Conservation (phyloP, 176 grass and related monocot genomes). For the Eragrostis curvula region DNA sequence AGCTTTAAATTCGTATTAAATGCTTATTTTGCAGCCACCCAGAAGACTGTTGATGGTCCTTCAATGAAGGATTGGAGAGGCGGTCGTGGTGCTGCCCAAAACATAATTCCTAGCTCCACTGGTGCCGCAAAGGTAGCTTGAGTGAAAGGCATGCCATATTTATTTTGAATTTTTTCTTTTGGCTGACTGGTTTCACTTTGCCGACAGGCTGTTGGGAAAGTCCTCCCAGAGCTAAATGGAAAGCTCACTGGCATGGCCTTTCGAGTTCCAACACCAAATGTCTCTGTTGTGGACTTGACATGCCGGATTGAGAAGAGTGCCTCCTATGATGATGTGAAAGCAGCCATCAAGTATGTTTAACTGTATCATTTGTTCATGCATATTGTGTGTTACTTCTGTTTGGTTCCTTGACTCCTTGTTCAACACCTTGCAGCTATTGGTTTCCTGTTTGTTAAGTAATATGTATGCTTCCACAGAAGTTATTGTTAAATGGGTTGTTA, state of each 20-base stretch:
- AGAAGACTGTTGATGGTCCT: conserved; percentile 97
- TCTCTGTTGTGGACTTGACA: conserved; percentile 98
- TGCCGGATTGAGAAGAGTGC: conserved; percentile 93
- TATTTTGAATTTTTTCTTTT: not conserved
- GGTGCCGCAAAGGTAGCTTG: conserved; percentile 92
- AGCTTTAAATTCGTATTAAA: conserved; percentile 28
- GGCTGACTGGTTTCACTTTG: conserved; percentile 22
- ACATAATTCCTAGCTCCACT: conserved; percentile 99
- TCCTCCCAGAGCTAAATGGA: conserved; percentile 89
- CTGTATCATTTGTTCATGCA: conserved; percentile 27
- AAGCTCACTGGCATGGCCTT: conserved; percentile 99
- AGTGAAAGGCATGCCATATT: not conserved
- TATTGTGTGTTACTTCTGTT: not conserved
- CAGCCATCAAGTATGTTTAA: conserved; percentile 82
- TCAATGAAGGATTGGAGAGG: conserved; percentile 99
- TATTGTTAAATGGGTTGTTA: not conserved
- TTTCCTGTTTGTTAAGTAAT: too few species aligned
- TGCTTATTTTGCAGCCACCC: conserved; percentile 67
- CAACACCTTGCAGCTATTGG: not conserved
- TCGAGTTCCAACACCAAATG: conserved; percentile 95
- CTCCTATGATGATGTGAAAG: conserved; percentile 98
- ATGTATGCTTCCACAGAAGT: not conserved
- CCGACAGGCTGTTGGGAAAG: conserved; percentile 92
- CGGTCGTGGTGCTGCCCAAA: conserved; percentile 93
- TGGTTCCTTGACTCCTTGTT: conserved; percentile 14